Evolutionary conservation across 164 flowering plant species (phyloP).

Genomic region (Piper longum): DNA sequence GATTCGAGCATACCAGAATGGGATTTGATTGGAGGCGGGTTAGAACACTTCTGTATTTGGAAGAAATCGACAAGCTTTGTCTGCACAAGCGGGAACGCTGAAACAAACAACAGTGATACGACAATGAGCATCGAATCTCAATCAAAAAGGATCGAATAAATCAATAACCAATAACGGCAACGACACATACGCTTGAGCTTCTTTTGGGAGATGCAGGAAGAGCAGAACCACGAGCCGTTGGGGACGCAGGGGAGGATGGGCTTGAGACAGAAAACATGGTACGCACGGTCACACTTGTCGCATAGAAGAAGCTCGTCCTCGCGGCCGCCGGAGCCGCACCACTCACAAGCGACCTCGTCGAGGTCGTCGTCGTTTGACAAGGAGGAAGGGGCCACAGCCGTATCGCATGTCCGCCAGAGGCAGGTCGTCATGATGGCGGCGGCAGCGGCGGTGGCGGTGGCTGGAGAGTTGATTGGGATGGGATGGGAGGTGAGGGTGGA

Average conservation of each 20-base stretch:
- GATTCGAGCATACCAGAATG: slow-evolving; percentile 23
- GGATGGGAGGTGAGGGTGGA: not conserved
- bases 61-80: slow-evolving; percentile 90
- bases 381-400: slow-evolving; percentile 6
- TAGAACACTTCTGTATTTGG: slow-evolving; percentile 43
- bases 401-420: slow-evolving; percentile 36
- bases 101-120: slow-evolving; percentile 1
- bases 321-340: slow-evolving; percentile 59
- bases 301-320: slow-evolving; percentile 63
- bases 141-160: not conserved
- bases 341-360: slow-evolving; percentile 40
- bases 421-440: slow-evolving; percentile 3
- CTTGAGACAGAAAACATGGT: slow-evolving; percentile 61
- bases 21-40: slow-evolving; percentile 9
- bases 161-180: not conserved
- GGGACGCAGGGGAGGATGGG: slow-evolving; percentile 73
- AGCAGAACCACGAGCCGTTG: slow-evolving; percentile 71
- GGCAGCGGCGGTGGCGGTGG: slow-evolving; percentile 4
- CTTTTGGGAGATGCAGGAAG: slow-evolving; percentile 38
- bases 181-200: slow-evolving; percentile 25
- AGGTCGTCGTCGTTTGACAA: slow-evolving; percentile 12
- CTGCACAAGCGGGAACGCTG: slow-evolving; percentile 75
- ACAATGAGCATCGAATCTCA: not conserved
- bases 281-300: slow-evolving; percentile 74
- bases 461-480: not conserved